Conservation (phyloP, 805 yeast genomes). For the Hemisphaericaspora nanyangensis region DNA sequence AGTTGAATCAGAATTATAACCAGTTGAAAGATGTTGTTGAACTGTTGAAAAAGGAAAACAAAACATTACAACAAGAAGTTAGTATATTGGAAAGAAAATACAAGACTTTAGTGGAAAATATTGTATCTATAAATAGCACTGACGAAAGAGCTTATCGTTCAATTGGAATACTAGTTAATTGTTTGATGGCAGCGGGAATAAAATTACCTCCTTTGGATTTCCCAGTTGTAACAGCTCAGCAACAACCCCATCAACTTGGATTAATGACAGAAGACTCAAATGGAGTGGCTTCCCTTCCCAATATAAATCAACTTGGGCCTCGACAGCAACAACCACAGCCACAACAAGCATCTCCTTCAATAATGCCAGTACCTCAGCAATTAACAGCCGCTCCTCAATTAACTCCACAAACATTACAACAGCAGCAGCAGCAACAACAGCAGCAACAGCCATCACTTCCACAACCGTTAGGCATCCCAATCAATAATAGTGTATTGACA, state of each 20-base stretch:
- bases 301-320: not conserved
- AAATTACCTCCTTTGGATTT: constrained; percentile 62
- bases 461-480: not conserved
- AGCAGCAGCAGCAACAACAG: constrained; percentile 1
- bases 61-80: constrained; percentile 28
- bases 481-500: too few relatives aligned
- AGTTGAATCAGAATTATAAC: constrained; percentile 10
- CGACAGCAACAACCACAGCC: not conserved
- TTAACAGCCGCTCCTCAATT: not conserved
- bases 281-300: not conserved
- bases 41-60: constrained; percentile 29
- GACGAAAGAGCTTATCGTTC: constrained; percentile 56
- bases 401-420: constrained; percentile 1
- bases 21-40: constrained; percentile 30
- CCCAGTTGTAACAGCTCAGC: constrained; percentile 33
- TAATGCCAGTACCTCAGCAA: not conserved
- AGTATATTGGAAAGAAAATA: constrained; percentile 52
- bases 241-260: not conserved
- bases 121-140: constrained; percentile 51
- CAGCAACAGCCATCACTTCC: constrained; percentile 9
- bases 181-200: constrained; percentile 57
- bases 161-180: constrained; percentile 46
- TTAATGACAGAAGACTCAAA: not conserved
- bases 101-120: constrained; percentile 58
- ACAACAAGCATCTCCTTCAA: too few relatives aligned